phyloP scores from a whole-genome alignment of 1,284 basidiomycete species.

The Leccinum griseonigrum region DNA sequence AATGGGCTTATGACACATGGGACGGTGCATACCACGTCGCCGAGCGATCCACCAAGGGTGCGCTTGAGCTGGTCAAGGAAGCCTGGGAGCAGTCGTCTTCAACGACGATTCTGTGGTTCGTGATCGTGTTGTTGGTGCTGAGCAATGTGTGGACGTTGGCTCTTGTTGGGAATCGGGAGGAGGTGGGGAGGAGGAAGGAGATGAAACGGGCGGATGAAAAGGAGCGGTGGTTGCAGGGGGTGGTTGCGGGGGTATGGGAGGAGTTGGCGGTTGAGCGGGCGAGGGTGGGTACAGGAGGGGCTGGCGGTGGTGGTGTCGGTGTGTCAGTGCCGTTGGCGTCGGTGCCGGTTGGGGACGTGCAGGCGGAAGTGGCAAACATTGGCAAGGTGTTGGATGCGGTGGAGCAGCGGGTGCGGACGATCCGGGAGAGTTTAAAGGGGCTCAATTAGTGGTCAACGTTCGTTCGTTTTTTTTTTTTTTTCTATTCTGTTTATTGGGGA shows the following conservation, averaged over 20 bases:
- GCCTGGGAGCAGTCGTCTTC: conserved; percentile 70
- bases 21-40: conserved; percentile 72
- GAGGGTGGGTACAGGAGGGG: conserved; percentile 1
- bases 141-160: conserved; percentile 76
- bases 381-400: conserved; percentile 52
- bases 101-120: conserved; percentile 67
- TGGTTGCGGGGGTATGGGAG: conserved; percentile 67
- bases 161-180: conserved; percentile 54
- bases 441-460: conserved; percentile 16
- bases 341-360: conserved; percentile 34
- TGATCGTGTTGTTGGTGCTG: conserved; percentile 70
- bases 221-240: conserved; percentile 70
- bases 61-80: conserved; percentile 71
- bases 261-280: conserved; percentile 51
- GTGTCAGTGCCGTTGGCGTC: conserved; percentile 16
- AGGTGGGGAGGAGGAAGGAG: conserved; percentile 54
- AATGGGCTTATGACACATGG: conserved; percentile 85
- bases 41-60: conserved; percentile 62
- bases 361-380: conserved; percentile 51
- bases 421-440: conserved; percentile 38
- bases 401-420: conserved; percentile 48
- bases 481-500: neutral
- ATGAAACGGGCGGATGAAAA: conserved; percentile 58
- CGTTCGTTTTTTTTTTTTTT: too few species aligned
- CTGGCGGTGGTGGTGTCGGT: neutral